Conservation (phyloP, 1,284 basidiomycete species). For the Ganoderma sinense region DNA sequence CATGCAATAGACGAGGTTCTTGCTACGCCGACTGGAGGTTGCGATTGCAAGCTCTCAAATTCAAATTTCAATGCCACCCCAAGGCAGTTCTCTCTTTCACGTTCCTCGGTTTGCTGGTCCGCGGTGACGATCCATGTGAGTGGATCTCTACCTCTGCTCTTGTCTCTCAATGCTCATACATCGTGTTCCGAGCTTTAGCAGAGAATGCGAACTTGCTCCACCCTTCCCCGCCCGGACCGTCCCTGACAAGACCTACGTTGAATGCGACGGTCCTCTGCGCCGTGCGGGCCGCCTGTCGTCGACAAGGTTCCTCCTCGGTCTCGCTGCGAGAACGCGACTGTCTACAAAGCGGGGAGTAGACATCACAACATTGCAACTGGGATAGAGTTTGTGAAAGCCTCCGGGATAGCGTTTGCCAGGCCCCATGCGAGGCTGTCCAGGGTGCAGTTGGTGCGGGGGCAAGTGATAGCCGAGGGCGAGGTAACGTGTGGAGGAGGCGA, state of each 20-base stretch:
- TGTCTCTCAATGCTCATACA: background rate
- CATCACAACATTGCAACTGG: background rate
- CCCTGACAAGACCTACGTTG: background rate
- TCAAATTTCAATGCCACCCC: background rate
- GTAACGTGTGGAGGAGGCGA: slow-evolving; percentile 6
- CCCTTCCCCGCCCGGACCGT: background rate
- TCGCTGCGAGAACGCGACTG: background rate
- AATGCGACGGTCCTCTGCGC: background rate
- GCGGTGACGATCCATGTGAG: background rate
- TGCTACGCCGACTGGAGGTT: background rate
- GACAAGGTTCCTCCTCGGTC: background rate
- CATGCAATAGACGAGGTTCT: background rate
- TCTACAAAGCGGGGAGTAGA: background rate
- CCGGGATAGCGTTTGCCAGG: background rate
- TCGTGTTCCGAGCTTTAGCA: background rate
- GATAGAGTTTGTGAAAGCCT: background rate
- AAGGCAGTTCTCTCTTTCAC: too few relatives aligned
- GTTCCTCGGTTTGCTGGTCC: background rate
- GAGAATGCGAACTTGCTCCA: background rate
- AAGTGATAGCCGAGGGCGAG: background rate
- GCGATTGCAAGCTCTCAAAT: background rate
- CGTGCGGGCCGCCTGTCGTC: background rate
- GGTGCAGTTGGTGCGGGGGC: background rate
- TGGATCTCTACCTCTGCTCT: background rate
- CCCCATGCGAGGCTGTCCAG: background rate